These are phyloP conservation scores for Cubamyces sp. DNA, from an alignment of 768 basidiomycete genomes.

Conservation along the genomic window DNA sequence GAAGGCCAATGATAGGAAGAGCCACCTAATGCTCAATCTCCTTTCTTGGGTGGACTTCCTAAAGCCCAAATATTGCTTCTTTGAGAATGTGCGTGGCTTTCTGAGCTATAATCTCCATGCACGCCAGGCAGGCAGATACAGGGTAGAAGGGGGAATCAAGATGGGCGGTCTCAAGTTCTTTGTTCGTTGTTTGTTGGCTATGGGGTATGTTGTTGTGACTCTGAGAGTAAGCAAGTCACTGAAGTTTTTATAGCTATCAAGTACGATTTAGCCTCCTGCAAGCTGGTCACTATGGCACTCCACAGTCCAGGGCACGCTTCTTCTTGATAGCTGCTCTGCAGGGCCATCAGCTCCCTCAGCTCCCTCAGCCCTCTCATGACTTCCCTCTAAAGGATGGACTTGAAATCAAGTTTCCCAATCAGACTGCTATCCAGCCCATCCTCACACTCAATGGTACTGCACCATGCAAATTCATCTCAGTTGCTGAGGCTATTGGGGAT, in stretches of 20 bases:
- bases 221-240: neutral
- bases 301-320: slow-evolving; percentile 50
- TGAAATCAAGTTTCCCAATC: slow-evolving; percentile 55
- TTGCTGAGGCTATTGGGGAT: slow-evolving; percentile 77
- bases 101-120: slow-evolving; percentile 44
- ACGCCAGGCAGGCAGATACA: slow-evolving; percentile 42
- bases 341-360: slow-evolving; percentile 40
- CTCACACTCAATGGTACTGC: slow-evolving; percentile 53
- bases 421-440: slow-evolving; percentile 47
- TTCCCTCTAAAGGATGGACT: slow-evolving; percentile 46
- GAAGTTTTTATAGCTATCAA: slow-evolving; percentile 43
- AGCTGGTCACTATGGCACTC: slow-evolving; percentile 52
- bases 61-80: slow-evolving; percentile 47
- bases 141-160: slow-evolving; percentile 65
- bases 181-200: slow-evolving; percentile 58
- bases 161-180: slow-evolving; percentile 78
- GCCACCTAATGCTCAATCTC: slow-evolving; percentile 66
- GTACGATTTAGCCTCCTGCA: slow-evolving; percentile 47
- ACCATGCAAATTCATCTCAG: slow-evolving; percentile 51
- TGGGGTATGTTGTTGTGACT: slow-evolving; percentile 52
- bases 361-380: slow-evolving; percentile 50
- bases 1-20: slow-evolving; percentile 67
- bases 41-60: slow-evolving; percentile 49
- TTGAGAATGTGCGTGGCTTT: slow-evolving; percentile 55
- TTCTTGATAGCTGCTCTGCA: slow-evolving; percentile 50